Conservation (phyloP, 352 stramenopile genomes). For the Pythium guiyangense region DNA sequence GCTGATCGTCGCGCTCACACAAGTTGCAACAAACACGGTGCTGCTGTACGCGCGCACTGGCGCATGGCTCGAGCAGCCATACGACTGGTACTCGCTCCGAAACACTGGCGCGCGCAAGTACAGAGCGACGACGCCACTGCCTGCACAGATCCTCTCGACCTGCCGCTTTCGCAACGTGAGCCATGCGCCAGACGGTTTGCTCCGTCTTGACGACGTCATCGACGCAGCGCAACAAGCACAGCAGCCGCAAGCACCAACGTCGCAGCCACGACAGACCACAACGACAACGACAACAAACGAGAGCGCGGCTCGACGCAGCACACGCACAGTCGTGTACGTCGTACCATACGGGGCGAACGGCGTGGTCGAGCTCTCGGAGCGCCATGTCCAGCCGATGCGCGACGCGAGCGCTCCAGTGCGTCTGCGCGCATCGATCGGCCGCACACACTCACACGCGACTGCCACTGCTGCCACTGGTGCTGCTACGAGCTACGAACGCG, state of each 20-base stretch:
- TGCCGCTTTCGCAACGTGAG: slow-evolving; percentile 34
- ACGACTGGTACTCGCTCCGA: slow-evolving; percentile 55
- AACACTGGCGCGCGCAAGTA: slow-evolving; percentile 37
- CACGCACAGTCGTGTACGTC: slow-evolving; percentile 35
- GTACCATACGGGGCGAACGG: slow-evolving; percentile 39
- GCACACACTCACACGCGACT: not conserved
- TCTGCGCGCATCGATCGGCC: not conserved
- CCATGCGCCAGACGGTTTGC: slow-evolving; percentile 11
- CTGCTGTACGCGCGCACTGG: slow-evolving; percentile 51
- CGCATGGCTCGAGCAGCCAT: slow-evolving; percentile 38
- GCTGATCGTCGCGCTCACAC: slow-evolving; percentile 4
- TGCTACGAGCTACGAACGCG: slow-evolving; percentile 23
- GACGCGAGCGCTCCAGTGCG: not conserved
- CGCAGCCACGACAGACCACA: not conserved
- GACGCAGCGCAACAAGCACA: slow-evolving; percentile 5
- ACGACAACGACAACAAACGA: too few species aligned
- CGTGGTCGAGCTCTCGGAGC: slow-evolving; percentile 26
- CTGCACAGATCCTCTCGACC: slow-evolving; percentile 26
- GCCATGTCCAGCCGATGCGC: slow-evolving; percentile 20
- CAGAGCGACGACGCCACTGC: slow-evolving; percentile 19
- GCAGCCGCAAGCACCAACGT: not conserved
- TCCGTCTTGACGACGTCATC: slow-evolving; percentile 29
- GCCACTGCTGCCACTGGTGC: too few species aligned
- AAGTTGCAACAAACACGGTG: slow-evolving; percentile 17
- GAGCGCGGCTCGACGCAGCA: too few species aligned